phyloP scores from a whole-genome alignment of 352 stramenopile species.

The Globisporangium mamillatum region DNA sequence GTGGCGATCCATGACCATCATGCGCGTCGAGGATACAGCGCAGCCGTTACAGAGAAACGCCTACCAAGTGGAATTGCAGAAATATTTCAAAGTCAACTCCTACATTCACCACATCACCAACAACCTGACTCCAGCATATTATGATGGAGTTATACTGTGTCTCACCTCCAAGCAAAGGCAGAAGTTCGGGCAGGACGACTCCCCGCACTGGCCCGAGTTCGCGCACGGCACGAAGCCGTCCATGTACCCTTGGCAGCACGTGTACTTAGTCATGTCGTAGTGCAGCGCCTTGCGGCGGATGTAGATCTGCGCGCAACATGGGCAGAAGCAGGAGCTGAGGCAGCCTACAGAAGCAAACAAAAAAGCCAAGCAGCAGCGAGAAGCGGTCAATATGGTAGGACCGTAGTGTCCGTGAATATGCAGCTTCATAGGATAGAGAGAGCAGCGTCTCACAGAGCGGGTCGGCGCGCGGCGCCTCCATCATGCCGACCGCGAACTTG shows the following conservation, averaged over 20 bases:
- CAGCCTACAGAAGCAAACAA: slow-evolving; percentile 29
- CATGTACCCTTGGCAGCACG: slow-evolving; percentile 93
- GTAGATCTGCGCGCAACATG: slow-evolving; percentile 87
- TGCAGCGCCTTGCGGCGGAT: slow-evolving; percentile 91
- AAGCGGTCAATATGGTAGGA: not conserved
- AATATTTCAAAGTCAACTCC: not conserved
- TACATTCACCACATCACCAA: not conserved
- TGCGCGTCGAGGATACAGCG: slow-evolving; percentile 87
- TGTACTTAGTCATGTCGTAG: slow-evolving; percentile 91
- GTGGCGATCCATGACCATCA: slow-evolving; percentile 91
- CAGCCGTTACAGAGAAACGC: slow-evolving; percentile 86
- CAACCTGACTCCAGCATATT: not conserved
- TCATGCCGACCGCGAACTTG: slow-evolving; percentile 87
- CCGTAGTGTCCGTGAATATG: not conserved
- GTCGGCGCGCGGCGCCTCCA: slow-evolving; percentile 76
- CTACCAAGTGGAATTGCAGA: slow-evolving; percentile 18
- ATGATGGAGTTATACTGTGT: not conserved
- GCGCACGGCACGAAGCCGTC: slow-evolving; percentile 86
- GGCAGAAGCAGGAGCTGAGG: slow-evolving; percentile 76
- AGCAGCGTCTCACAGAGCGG: slow-evolving; percentile 66
- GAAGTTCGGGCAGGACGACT: slow-evolving; percentile 82
- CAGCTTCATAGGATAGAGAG: not conserved
- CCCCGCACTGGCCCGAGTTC: slow-evolving; percentile 80
- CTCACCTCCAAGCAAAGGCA: slow-evolving; percentile 90
- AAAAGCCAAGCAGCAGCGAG: not conserved